Evolutionary conservation across 768 basidiomycete species (phyloP).

Genomic region (Sutorius australiensis): DNA sequence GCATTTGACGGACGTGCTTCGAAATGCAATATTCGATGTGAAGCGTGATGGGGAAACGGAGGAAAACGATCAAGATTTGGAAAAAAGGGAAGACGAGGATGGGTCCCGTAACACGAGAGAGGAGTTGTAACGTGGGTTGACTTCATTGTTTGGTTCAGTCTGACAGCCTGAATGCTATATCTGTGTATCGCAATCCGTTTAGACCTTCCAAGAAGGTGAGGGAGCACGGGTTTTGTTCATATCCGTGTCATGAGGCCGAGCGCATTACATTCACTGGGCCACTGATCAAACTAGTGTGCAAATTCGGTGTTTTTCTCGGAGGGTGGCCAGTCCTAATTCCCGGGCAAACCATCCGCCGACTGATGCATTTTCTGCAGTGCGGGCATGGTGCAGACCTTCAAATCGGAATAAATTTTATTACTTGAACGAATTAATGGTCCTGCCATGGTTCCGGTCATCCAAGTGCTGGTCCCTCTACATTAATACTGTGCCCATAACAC

Average conservation of each 20-base stretch:
- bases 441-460: slow-evolving; percentile 1
- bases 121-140: slow-evolving; percentile 30
- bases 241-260: slow-evolving; percentile 21
- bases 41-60: slow-evolving; percentile 31
- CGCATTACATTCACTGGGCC: slow-evolving; percentile 14
- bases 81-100: slow-evolving; percentile 33
- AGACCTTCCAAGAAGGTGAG: slow-evolving; percentile 4
- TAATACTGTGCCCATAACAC: background rate
- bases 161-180: slow-evolving; percentile 16
- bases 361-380: slow-evolving; percentile 5
- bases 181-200: slow-evolving; percentile 2
- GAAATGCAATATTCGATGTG: slow-evolving; percentile 51
- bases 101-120: slow-evolving; percentile 29
- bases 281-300: slow-evolving; percentile 5
- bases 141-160: slow-evolving; percentile 13
- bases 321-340: slow-evolving; percentile 19
- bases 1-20: slow-evolving; percentile 47
- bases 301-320: slow-evolving; percentile 8
- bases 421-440: slow-evolving; percentile 9
- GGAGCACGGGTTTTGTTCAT: slow-evolving; percentile 15
- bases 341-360: slow-evolving; percentile 5
- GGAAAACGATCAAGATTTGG: slow-evolving; percentile 20
- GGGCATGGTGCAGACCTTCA: background rate
- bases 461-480: background rate
- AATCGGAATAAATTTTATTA: slow-evolving; percentile 5